Percentiles rank a stretch among this genome's conserved stretches.
Conservation (phyloP, 192 early-diverging fungal genomes). For the Linnemannia schmuckeri region DNA sequence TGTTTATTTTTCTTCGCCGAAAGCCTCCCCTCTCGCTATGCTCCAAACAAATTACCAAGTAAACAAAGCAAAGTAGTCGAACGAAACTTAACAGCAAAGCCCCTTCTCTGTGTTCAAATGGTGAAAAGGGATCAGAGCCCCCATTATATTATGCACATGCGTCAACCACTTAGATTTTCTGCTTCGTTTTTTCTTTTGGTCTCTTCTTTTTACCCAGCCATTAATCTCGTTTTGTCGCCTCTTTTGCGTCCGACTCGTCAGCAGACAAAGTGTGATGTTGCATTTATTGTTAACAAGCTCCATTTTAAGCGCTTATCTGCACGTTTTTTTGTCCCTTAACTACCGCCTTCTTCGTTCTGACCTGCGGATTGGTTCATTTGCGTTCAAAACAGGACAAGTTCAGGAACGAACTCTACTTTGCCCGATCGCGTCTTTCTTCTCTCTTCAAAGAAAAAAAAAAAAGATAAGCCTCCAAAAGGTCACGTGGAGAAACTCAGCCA, state of each 20-base stretch:
- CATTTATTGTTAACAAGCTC: neutral
- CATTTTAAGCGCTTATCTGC: neutral
- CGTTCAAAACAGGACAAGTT: no score
- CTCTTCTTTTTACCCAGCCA: neutral
- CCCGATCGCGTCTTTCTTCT: no score
- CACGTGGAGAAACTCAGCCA: no score
- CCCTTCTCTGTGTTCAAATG: neutral
- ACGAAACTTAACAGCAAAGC: neutral
- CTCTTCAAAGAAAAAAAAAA: no score
- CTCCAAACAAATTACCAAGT: neutral
- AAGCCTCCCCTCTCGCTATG: neutral
- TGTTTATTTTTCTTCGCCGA: neutral
- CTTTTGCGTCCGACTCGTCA: neutral
- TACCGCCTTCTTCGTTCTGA: no score
- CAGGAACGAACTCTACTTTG: no score
- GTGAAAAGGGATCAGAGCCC: neutral
- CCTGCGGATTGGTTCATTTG: no score
- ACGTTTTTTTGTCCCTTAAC: no score
- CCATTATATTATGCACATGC: neutral
- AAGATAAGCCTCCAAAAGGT: no score
- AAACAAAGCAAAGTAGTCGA: neutral
- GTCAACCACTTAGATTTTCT: neutral
- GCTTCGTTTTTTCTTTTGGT: neutral
- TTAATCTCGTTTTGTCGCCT: neutral
- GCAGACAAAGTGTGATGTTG: neutral